phyloP scores from a whole-genome alignment of 2,329 filamentous ascomycete genomes.

The Microdochium bolleyi region DNA sequence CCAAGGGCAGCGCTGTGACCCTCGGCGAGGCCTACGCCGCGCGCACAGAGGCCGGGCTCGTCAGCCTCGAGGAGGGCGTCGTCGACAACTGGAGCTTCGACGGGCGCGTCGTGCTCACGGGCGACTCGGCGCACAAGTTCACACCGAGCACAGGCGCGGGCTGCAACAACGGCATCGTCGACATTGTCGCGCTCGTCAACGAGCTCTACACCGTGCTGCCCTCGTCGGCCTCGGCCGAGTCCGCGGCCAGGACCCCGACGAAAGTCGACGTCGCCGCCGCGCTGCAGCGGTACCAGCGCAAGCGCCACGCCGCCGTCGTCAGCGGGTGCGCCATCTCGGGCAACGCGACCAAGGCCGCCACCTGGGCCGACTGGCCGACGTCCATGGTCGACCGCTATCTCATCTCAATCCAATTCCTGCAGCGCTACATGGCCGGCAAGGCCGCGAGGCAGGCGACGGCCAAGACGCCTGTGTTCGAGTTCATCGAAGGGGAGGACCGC shows the following conservation, averaged over 20 bases:
- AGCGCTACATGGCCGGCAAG: background rate
- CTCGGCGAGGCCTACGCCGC: slow-evolving; percentile 20
- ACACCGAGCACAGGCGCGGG: slow-evolving; percentile 25
- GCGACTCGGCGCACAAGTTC: slow-evolving; percentile 28
- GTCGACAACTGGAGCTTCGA: slow-evolving; percentile 24
- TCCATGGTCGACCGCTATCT: background rate
- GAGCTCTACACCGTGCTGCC: slow-evolving; percentile 8
- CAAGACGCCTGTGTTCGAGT: background rate
- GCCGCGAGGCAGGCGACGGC: background rate
- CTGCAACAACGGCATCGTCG: slow-evolving; percentile 25
- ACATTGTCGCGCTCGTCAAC: slow-evolving; percentile 20
- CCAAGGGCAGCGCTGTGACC: slow-evolving; percentile 7
- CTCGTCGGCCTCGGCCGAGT: background rate
- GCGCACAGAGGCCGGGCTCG: slow-evolving; percentile 16
- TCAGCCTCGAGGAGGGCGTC: slow-evolving; percentile 27
- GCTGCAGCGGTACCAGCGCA: background rate
- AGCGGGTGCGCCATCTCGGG: background rate
- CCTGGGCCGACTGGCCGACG: background rate
- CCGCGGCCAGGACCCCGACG: background rate
- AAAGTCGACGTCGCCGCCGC: background rate
- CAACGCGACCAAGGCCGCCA: background rate
- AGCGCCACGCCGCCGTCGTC: background rate
- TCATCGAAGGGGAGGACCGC: background rate
- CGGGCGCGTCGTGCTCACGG: slow-evolving; percentile 24
- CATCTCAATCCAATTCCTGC: background rate